Conservation (phyloP, 2,329 filamentous ascomycete genomes). For the Aspergillus fumigatiaffinis region DNA sequence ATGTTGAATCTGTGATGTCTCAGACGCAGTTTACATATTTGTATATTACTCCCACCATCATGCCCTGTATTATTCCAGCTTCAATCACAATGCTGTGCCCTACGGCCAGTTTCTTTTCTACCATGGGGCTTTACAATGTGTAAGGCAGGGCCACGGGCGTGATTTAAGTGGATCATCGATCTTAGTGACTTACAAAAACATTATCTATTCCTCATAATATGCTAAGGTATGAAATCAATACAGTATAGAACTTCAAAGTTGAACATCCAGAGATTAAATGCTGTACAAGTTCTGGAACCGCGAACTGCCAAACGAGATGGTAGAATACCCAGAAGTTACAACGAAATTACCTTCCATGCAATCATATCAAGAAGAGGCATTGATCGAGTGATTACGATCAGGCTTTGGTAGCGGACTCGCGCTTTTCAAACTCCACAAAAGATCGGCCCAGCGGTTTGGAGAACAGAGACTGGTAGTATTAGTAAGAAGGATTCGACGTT, state of each 20-base stretch:
- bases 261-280: background rate
- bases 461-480: conserved; percentile 54
- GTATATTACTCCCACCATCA: background rate
- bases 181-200: conserved; percentile 1
- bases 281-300: background rate
- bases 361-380: background rate
- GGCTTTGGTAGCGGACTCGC: conserved; percentile 23
- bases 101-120: background rate
- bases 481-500: background rate
- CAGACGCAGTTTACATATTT: conserved; percentile 10
- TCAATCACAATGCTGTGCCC: conserved; percentile 12
- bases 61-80: background rate
- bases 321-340: background rate
- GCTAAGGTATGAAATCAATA: background rate
- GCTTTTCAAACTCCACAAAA: conserved; percentile 67
- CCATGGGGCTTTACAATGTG: background rate
- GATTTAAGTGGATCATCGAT: background rate
- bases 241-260: background rate
- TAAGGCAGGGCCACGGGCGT: background rate
- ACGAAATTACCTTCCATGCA: background rate
- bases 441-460: conserved; percentile 69
- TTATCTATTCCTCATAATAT: background rate
- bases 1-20: conserved; percentile 10
- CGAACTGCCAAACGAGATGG: background rate
- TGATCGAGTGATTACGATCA: conserved; percentile 7